Evolutionary conservation across 192 early-diverging fungal species (phyloP).

Genomic region (Coemansia sp.): DNA sequence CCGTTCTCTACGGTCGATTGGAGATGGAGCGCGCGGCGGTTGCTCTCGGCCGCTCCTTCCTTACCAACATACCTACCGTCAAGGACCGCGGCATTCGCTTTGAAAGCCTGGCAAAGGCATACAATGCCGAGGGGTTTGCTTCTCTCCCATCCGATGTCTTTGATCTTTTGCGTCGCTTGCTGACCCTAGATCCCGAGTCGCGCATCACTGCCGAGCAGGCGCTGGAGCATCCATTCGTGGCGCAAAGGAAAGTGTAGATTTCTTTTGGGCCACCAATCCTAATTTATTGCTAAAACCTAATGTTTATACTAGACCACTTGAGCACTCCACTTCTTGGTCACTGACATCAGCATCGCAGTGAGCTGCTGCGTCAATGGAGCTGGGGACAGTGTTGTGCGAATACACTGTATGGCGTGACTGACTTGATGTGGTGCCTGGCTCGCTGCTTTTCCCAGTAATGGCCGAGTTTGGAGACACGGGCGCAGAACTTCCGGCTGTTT

Average conservation of each 20-base stretch:
- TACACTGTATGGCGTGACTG: conserved; percentile 46
- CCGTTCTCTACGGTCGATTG: conserved; percentile 68
- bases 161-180: conserved; percentile 58
- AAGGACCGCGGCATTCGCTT: conserved; percentile 46
- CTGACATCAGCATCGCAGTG: conserved; percentile 12
- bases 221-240: conserved; percentile 67
- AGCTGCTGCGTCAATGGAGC: conserved; percentile 1
- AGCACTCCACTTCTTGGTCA: conserved; percentile 6
- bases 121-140: conserved; percentile 34
- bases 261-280: no score
- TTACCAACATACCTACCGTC: conserved; percentile 48
- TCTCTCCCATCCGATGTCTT: conserved; percentile 45
- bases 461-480: conserved; percentile 3
- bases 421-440: conserved; percentile 4
- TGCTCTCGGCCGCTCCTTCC: conserved; percentile 49
- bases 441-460: background rate
- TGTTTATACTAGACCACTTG: no score
- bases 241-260: no score
- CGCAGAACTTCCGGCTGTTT: background rate
- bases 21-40: conserved; percentile 70
- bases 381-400: conserved; percentile 32
- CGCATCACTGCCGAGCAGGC: conserved; percentile 78
- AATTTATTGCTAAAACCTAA: no score
- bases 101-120: conserved; percentile 46
- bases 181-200: conserved; percentile 56